These are phyloP conservation scores for Xylariaceae sp. DNA, from an alignment of 2,329 filamentous ascomycete species.

Conservation along the genomic window DNA sequence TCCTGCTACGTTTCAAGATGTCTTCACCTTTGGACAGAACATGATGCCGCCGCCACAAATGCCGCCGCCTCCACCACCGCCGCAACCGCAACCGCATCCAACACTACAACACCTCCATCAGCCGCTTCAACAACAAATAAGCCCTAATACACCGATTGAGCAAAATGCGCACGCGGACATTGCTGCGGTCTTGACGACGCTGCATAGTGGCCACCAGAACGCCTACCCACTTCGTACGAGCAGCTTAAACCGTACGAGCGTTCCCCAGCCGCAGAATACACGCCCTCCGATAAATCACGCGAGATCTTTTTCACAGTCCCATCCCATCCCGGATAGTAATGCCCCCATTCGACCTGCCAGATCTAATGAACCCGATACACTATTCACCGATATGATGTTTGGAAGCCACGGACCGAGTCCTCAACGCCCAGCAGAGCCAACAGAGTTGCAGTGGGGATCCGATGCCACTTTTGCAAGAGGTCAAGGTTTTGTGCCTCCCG, in stretches of 20 bases:
- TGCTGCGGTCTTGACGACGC: conserved; percentile 39
- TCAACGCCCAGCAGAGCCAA: conserved; percentile 43
- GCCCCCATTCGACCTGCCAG: conserved; percentile 34
- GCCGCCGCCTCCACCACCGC: conserved; percentile 32
- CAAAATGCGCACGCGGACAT: conserved; percentile 36
- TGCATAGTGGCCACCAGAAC: conserved; percentile 38
- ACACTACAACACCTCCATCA: conserved; percentile 20
- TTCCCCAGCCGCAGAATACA: conserved; percentile 29
- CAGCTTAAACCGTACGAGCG: conserved; percentile 23
- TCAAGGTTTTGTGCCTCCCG: conserved; percentile 64
- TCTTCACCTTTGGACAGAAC: conserved; percentile 36
- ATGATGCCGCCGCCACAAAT: conserved; percentile 37
- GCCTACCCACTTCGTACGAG: conserved; percentile 25
- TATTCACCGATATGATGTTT: conserved; percentile 52
- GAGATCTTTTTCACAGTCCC: conserved; percentile 25
- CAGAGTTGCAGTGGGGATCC: conserved; percentile 69
- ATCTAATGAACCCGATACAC: conserved; percentile 31
- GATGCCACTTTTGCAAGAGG: conserved; percentile 66
- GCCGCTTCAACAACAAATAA: conserved; percentile 26
- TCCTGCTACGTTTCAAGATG: conserved; percentile 34
- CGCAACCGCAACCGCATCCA: conserved; percentile 8
- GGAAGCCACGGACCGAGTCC: conserved; percentile 31
- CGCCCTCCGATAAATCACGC: conserved; percentile 28
- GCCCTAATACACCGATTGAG: conserved; percentile 31
- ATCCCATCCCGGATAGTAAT: conserved; percentile 25